Conservation (phyloP, 2,329 filamentous ascomycete genomes). For the Aspergillus pseudotamarii region DNA sequence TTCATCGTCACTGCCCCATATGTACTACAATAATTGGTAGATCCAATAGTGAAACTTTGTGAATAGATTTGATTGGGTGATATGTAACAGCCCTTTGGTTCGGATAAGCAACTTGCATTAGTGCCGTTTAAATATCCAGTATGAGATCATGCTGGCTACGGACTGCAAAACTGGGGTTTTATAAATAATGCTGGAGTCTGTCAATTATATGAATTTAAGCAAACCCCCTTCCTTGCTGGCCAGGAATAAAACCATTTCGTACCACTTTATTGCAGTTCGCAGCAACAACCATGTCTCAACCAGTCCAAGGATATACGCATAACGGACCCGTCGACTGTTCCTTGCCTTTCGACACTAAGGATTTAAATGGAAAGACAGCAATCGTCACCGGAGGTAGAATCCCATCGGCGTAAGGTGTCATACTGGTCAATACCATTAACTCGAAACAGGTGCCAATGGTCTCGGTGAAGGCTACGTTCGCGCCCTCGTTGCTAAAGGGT, state of each 20-base stretch:
- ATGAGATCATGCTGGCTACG: background rate
- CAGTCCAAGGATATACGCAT: background rate
- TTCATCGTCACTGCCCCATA: no score
- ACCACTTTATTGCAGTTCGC: background rate
- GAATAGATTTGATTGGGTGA: no score
- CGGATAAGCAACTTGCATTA: background rate
- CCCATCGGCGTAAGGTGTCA: fast-evolving
- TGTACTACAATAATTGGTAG: no score
- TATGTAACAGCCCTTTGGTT: background rate
- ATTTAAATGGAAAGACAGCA: conserved; percentile 36
- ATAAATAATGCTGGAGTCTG: background rate
- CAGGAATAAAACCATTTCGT: background rate
- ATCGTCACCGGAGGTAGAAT: conserved; percentile 26
- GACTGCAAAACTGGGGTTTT: background rate
- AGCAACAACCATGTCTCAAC: background rate
- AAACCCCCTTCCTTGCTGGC: background rate
- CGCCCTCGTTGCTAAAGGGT: conserved; percentile 5
- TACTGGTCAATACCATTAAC: background rate
- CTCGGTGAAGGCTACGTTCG: conserved; percentile 11
- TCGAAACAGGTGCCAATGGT: background rate
- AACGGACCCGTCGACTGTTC: conserved; percentile 1
- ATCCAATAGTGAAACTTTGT: no score
- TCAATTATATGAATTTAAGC: background rate
- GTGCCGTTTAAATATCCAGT: background rate
- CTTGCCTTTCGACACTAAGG: background rate